Base-by-base conservation (phyloP, 768 basidiomycete species). In the Lyophyllum decastes region DNA sequence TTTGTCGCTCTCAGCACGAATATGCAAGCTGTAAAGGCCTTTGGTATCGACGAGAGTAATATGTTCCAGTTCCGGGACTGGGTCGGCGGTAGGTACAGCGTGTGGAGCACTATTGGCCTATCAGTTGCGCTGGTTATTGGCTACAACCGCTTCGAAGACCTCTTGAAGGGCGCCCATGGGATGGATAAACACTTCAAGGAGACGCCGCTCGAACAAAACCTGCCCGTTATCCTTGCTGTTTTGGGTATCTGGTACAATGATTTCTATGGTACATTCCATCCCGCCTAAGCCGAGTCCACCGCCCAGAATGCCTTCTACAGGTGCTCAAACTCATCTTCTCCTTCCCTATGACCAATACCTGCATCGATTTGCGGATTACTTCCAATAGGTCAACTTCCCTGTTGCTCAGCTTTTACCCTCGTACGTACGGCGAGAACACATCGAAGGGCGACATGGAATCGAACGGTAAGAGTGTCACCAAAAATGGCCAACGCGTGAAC, bases 41-140 rank as follows among this genome's bases (percentile, higher is more conserved):
- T 99, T 68, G 97, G 97, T 43, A 99, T 99, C 68, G 80, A 89
- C 47, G 72, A 87, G 59, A 82, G 82, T 64, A 98, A 98, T 78
- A 99, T 99, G 95, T 99, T 99, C 86, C 88, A 90, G 70, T 98
- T 99, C 86, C 98, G 96, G 96, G 97, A 98, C 75, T 99, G 97
- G 97, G 97, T 99, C 61, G 97, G 97, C 61, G 97, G 97, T 22
- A 86, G 96, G 61, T 99, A 99, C 84, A 94, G 91, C 66, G 81
- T 99, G 63, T 98, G 97, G 96, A 95, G 93, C 60, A 95, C 97
- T 26, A 98, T 99, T 65, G 97, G 97, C 58, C 81, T 98, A 57
- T 92, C 92, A 43, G 98, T 99, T 73, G 91, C 92, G 34, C 78
- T 98, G 50, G 89, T 87, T 46, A 91, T 98, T 66, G 97, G 97